These are phyloP conservation scores for Arabis alpina DNA, from an alignment of 345 rosid species.

Conservation along the genomic window DNA sequence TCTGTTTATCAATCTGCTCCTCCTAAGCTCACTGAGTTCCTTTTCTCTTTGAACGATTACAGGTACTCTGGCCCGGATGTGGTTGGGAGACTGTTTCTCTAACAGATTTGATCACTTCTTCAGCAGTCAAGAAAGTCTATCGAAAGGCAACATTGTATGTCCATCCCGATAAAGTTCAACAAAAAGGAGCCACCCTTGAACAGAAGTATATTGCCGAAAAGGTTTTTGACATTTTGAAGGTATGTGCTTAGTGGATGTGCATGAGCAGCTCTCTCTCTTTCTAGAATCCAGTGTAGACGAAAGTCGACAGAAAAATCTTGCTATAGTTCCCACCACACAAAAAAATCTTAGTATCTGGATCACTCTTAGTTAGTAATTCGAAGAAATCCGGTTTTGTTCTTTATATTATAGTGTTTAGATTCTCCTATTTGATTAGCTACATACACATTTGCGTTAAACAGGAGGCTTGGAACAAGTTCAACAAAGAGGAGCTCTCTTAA, in stretches of 20 bases:
- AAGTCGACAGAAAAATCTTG: not conserved
- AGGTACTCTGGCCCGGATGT: slow-evolving; percentile 95
- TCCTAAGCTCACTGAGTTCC: slow-evolving; percentile 5
- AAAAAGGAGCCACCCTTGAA: slow-evolving; percentile 86
- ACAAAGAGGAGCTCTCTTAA: slow-evolving; percentile 47
- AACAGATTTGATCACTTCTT: slow-evolving; percentile 84
- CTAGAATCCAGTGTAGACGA: not conserved
- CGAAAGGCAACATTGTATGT: slow-evolving; percentile 79
- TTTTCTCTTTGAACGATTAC: slow-evolving; percentile 35
- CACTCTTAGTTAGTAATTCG: slow-evolving; percentile 1
- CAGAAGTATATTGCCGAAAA: slow-evolving; percentile 93
- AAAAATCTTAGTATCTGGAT: not conserved
- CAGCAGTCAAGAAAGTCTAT: slow-evolving; percentile 86
- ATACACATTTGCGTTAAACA: slow-evolving; percentile 20
- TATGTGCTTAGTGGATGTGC: slow-evolving; percentile 37
- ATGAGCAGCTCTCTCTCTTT: slow-evolving; percentile 21
- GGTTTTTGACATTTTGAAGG: slow-evolving; percentile 97
- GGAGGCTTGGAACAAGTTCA: slow-evolving; percentile 53
- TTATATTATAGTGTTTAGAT: not conserved
- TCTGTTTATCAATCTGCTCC: slow-evolving; percentile 19
- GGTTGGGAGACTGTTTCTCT: slow-evolving; percentile 83
- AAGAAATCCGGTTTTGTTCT: not conserved
- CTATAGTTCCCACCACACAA: not conserved
- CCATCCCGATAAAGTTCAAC: slow-evolving; percentile 99
- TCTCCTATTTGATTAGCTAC: not conserved